phyloP scores from a whole-genome alignment of 805 yeast genomes.

The Suhomyces sp. region DNA sequence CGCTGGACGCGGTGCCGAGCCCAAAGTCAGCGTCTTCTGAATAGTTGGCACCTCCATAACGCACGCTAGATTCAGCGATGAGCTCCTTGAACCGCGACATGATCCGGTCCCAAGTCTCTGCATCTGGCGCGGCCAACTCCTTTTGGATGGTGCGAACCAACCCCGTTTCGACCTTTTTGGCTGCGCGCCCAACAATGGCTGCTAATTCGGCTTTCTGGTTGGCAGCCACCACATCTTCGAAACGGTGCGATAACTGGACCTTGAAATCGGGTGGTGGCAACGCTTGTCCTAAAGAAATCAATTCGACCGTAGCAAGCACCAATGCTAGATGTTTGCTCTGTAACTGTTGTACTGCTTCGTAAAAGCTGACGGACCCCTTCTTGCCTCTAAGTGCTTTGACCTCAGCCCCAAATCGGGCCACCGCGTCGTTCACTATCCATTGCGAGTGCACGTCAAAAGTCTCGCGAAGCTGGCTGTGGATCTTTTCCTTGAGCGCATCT shows the following conservation, averaged over 20 bases:
- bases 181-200: constrained; percentile 31
- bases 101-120: constrained; percentile 19
- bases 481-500: constrained; percentile 41
- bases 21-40: constrained; percentile 51
- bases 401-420: constrained; percentile 10
- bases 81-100: constrained; percentile 22
- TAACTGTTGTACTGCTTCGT: not conserved
- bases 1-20: constrained; percentile 52
- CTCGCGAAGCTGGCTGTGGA: constrained; percentile 40
- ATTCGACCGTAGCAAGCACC: constrained; percentile 7
- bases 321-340: not conserved
- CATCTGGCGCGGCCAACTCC: constrained; percentile 16
- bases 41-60: constrained; percentile 5
- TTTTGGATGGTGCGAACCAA: constrained; percentile 36
- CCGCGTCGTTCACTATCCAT: constrained; percentile 14
- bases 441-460: constrained; percentile 36
- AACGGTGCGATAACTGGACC: constrained; percentile 32
- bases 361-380: constrained; percentile 2
- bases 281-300: constrained; percentile 16
- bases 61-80: constrained; percentile 7
- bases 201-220: constrained; percentile 37
- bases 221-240: constrained; percentile 37
- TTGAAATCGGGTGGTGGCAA: constrained; percentile 8
- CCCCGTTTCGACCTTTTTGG: constrained; percentile 45
- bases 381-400: constrained; percentile 10